These are phyloP conservation scores for Moesziomyces aphidis DNA, from an alignment of 1,284 basidiomycete genomes.

Conservation along the genomic window DNA sequence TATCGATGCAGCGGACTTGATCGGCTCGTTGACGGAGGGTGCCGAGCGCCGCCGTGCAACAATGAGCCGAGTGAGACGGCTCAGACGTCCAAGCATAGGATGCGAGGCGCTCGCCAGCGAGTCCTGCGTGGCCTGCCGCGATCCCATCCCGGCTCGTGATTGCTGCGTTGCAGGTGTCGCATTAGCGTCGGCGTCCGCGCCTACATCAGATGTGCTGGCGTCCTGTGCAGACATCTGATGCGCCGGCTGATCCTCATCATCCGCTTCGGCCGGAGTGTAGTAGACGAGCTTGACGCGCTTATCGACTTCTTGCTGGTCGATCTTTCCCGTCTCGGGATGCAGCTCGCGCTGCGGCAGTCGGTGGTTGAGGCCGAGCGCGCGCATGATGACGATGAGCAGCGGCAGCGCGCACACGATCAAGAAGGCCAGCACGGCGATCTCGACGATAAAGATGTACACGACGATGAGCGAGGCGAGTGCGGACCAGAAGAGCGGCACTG, in stretches of 20 bases:
- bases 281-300: conserved; percentile 53
- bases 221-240: not conserved
- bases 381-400: conserved; percentile 46
- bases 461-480: conserved; percentile 47
- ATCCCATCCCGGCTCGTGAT: conserved; percentile 14
- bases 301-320: conserved; percentile 52
- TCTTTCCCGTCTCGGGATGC: conserved; percentile 53
- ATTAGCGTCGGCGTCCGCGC: not conserved
- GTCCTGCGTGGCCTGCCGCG: conserved; percentile 20
- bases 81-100: conserved; percentile 8
- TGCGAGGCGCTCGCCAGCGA: conserved; percentile 7
- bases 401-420: conserved; percentile 57
- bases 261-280: conserved; percentile 49
- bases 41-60: conserved; percentile 17
- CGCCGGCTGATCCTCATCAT: conserved; percentile 2
- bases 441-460: conserved; percentile 55
- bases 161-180: not conserved
- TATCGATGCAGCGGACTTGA: not conserved
- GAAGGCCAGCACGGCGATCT: conserved; percentile 52
- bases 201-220: too few relatives aligned
- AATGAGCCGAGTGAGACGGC: conserved; percentile 21
- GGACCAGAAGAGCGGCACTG: conserved; percentile 53
- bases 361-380: conserved; percentile 48
- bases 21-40: not conserved
- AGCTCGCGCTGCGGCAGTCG: conserved; percentile 41